Conservation (phyloP, 768 basidiomycete genomes). For the Pisolithus microcarpus region DNA sequence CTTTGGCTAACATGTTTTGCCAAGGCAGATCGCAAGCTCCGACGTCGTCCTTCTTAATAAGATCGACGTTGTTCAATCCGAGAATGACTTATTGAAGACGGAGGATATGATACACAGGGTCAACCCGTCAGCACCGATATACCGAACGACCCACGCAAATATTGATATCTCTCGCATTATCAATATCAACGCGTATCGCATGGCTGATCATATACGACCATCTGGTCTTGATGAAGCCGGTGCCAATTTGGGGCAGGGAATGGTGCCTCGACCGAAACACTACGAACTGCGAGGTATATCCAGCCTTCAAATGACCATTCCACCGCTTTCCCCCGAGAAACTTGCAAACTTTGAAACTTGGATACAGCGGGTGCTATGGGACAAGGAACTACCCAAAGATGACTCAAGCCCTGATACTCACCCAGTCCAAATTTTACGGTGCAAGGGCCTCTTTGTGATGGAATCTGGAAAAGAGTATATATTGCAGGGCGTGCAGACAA, state of each 20-base stretch:
- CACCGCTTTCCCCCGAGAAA: conserved; percentile 43
- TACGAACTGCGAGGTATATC: conserved; percentile 80
- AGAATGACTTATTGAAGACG: conserved; percentile 37
- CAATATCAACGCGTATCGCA: conserved; percentile 72
- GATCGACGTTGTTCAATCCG: conserved; percentile 55
- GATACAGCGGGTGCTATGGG: conserved; percentile 82
- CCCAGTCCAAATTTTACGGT: conserved; percentile 63
- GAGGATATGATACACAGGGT: conserved; percentile 61
- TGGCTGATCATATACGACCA: conserved; percentile 28
- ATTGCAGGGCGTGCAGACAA: conserved; percentile 84
- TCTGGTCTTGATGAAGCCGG: conserved; percentile 23
- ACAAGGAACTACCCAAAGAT: conserved; percentile 42
- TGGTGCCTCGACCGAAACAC: conserved; percentile 36
- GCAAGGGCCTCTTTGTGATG: conserved; percentile 74
- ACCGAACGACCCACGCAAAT: conserved; percentile 61
- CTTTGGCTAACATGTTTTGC: not conserved
- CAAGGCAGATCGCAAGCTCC: conserved; percentile 89
- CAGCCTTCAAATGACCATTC: conserved; percentile 65
- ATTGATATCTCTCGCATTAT: conserved; percentile 75
- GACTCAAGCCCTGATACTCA: conserved; percentile 6
- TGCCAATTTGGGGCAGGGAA: conserved; percentile 26
- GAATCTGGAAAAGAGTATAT: conserved; percentile 55
- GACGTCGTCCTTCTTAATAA: conserved; percentile 94
- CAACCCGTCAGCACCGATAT: conserved; percentile 74
- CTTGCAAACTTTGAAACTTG: conserved; percentile 63